Percentiles rank a stretch among this genome's conserved stretches.
Conservation (phyloP, 2,329 filamentous ascomycete species). For the Microdochium trichocladiopsis region DNA sequence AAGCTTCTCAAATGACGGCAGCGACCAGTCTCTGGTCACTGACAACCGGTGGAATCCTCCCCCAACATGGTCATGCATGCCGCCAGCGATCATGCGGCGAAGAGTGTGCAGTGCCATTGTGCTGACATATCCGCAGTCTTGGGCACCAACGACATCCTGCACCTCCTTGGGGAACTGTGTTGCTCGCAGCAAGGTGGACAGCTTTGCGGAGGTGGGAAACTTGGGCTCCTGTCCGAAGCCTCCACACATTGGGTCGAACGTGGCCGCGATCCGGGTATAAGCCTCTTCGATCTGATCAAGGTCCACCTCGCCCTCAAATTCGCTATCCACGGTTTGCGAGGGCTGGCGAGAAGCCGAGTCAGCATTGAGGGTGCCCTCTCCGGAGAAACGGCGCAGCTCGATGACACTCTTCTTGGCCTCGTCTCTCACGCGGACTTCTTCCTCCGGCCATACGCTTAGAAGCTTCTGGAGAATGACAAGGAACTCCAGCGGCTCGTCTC, state of each 20-base stretch:
- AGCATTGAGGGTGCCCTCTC: conserved; percentile 65
- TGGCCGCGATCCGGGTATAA: conserved; percentile 68
- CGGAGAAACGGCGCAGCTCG: conserved; percentile 79
- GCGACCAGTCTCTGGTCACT: conserved; percentile 83
- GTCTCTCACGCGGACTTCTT: conserved; percentile 74
- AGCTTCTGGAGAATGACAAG: conserved; percentile 78
- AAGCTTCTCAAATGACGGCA: conserved; percentile 98
- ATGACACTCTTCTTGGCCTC: conserved; percentile 77
- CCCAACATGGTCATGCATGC: conserved; percentile 48
- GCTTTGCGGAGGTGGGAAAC: conserved; percentile 81
- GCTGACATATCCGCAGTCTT: conserved; percentile 66
- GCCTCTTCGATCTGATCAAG: conserved; percentile 89
- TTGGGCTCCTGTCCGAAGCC: conserved; percentile 82
- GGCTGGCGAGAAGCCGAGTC: background rate
- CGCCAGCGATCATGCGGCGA: conserved; percentile 58
- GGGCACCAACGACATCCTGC: conserved; percentile 77
- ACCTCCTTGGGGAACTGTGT: conserved; percentile 65
- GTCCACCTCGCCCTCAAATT: conserved; percentile 65
- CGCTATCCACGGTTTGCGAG: conserved; percentile 14
- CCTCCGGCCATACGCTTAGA: conserved; percentile 66
- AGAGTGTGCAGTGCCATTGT: conserved; percentile 78
- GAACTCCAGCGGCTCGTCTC: conserved; percentile 66
- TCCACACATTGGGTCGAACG: conserved; percentile 72
- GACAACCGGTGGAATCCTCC: conserved; percentile 67
- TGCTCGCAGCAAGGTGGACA: conserved; percentile 74